These are phyloP conservation scores for Oenanthe javanica DNA, from an alignment of 140 eudicot genomes.

Conservation along the genomic window DNA sequence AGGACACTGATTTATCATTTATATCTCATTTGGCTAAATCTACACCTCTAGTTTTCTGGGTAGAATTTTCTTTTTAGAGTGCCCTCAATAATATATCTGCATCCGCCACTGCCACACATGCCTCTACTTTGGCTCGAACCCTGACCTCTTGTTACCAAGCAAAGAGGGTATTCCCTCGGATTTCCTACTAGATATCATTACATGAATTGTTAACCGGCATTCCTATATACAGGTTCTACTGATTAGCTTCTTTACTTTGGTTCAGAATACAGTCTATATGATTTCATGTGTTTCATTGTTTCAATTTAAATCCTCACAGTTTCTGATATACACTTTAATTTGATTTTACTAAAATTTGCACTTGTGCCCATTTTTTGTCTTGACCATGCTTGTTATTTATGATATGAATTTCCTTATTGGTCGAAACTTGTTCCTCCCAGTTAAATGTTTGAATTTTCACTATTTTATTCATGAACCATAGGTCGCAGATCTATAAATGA, in stretches of 20 bases:
- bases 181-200: background rate
- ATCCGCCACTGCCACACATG: background rate
- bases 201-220: background rate
- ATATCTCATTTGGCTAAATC: background rate
- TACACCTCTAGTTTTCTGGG: background rate
- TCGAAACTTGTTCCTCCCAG: background rate
- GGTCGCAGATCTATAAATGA: conserved; percentile 48
- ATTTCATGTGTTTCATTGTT: background rate
- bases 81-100: background rate
- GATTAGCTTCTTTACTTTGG: background rate
- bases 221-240: background rate
- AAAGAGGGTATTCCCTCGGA: background rate
- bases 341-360: too few relatives aligned
- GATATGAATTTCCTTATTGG: background rate
- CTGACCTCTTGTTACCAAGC: background rate
- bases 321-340: background rate
- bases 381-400: background rate
- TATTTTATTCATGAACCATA: conserved; percentile 10
- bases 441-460: background rate
- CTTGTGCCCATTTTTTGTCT: background rate
- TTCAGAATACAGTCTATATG: background rate
- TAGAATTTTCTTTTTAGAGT: background rate
- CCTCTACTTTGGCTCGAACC: background rate
- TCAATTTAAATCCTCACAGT: background rate
- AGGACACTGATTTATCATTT: background rate